phyloP scores from a whole-genome alignment of 371 early-diverging fungal genomes.

The Apophysomyces ossiformis region DNA sequence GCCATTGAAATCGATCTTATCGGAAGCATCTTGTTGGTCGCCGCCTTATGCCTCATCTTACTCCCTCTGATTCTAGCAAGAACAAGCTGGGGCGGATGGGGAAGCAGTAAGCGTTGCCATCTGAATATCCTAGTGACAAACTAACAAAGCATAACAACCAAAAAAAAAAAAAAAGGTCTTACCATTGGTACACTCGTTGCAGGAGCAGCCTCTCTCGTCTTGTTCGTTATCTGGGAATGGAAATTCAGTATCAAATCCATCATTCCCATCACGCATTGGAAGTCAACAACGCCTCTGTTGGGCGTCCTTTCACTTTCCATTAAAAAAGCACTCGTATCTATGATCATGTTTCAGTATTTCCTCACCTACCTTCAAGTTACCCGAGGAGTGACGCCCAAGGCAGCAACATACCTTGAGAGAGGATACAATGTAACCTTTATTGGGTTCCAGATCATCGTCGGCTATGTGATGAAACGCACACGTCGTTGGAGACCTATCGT shows the following conservation, averaged over 20 bases:
- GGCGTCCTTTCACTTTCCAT: conserved; percentile 34
- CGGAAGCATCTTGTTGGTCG: conserved; percentile 48
- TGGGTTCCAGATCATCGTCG: conserved; percentile 32
- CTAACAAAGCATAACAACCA: too few species aligned
- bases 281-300: conserved; percentile 37
- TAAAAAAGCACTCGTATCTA: conserved; percentile 19
- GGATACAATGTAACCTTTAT: conserved; percentile 46
- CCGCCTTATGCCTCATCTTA: conserved; percentile 38
- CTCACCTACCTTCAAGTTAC: conserved; percentile 46
- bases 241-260: conserved; percentile 38
- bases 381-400: conserved; percentile 26
- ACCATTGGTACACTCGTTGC: conserved; percentile 36
- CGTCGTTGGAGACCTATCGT: conserved; percentile 39
- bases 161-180: neutral
- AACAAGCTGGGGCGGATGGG: conserved; percentile 47
- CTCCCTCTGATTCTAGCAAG: conserved; percentile 47
- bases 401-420: conserved; percentile 39
- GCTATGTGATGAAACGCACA: conserved; percentile 37
- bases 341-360: conserved; percentile 44
- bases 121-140: neutral
- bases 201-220: conserved; percentile 27
- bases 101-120: conserved; percentile 14
- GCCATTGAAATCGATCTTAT: conserved; percentile 43
- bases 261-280: conserved; percentile 47
- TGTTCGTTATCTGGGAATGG: conserved; percentile 43